Evolutionary conservation across 768 basidiomycete genomes (phyloP), one percentile per base, ranked within the genome.

Genomic region (Kwoniella sp.): DNA sequence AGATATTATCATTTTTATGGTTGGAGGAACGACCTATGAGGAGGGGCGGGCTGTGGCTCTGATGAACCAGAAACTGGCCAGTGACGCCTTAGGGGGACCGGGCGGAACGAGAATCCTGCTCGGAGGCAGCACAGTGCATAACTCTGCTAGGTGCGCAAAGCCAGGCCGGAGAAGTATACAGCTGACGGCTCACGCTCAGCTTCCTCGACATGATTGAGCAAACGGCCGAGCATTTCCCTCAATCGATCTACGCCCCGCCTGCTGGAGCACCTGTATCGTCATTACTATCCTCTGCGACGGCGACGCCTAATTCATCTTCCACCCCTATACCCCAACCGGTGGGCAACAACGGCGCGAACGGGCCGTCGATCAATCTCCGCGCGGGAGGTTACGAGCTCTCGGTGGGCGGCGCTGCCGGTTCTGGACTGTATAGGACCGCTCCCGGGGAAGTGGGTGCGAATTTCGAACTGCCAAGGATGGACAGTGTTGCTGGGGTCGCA

Each of bases 1-100:
- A 62, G 93, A 98, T 73, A 82, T 98, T 38, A 95, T 99, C 53
- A 78, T 99, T 53, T 99, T 98, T 76, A 86, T 99, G 78, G 83
- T 98, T 53, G 95, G 95, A 25, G 95, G 95, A 0, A 84, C 89
- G 25, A 98, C 95, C 0, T 98, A 95, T 65, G 92, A 89, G 72
- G 95, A 99, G 74, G 89, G 90, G 0, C 80, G 89, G 57, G 80
- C 86, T 0, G 81, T 98, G 11, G 82, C 89, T 5, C 76, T 89
- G 41, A 79, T 93, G 59, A 99, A 98, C 69, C 87, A 91, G 69
- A 89, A 90, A 60, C 67, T 77, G 14, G 65, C 65, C 5, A 59
- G 78, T 48, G 78, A 81, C 8, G 38, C 48, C 26, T 57, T 60
- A 10, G 67, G 64, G 14, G 63, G 63, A 45, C 60, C 66, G 5